A percentile compares a stretch with the other conserved stretches of the same genome.
phyloP scores from a whole-genome alignment of 331 rosid genomes.

The Acacia pycnantha region DNA sequence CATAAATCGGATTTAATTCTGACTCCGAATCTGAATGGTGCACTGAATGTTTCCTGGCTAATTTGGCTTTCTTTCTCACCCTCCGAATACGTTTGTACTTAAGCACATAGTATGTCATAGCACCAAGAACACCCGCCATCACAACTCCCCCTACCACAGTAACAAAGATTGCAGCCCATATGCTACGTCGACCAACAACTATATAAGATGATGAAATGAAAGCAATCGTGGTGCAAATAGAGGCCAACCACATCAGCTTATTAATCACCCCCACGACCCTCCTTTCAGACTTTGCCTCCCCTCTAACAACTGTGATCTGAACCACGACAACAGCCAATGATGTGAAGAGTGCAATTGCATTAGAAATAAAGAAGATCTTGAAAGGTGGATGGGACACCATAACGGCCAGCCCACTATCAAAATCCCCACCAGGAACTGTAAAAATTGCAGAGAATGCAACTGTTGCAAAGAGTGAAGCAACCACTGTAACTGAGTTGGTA shows the following conservation, averaged over 20 bases:
- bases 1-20: conserved; percentile 66
- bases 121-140: conserved; percentile 66
- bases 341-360: conserved; percentile 69
- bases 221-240: conserved; percentile 66
- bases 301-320: conserved; percentile 84
- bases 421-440: conserved; percentile 82
- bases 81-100: conserved; percentile 56
- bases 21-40: conserved; percentile 57
- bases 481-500: conserved; percentile 85
- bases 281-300: conserved; percentile 76
- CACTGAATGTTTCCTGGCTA: conserved; percentile 18
- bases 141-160: conserved; percentile 52
- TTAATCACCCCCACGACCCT: conserved; percentile 77
- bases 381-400: conserved; percentile 45
- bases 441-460: conserved; percentile 87
- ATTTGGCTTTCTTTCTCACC: conserved; percentile 59
- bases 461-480: conserved; percentile 81
- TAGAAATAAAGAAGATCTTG: conserved; percentile 64
- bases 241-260: conserved; percentile 94
- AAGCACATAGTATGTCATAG: conserved; percentile 81
- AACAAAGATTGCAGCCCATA: conserved; percentile 77
- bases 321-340: conserved; percentile 85
- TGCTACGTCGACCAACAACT: conserved; percentile 62
- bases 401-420: conserved; percentile 51
- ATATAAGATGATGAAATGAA: conserved; percentile 76